phyloP scores from a whole-genome alignment of 2,329 filamentous ascomycete species.

The Aciculosporium take region DNA sequence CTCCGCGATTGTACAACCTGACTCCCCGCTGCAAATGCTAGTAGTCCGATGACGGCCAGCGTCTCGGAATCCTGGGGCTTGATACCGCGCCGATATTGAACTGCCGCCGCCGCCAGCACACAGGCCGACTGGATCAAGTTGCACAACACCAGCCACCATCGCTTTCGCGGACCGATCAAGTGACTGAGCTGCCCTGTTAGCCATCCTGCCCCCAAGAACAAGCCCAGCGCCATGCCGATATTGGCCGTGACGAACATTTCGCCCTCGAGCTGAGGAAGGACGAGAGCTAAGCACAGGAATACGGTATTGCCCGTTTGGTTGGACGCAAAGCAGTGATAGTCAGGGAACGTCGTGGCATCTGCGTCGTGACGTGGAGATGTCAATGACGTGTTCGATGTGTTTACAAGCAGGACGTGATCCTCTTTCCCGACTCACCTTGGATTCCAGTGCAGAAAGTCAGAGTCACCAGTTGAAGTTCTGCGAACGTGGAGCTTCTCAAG shows the following conservation, averaged over 20 bases:
- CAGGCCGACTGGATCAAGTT: slow-evolving; percentile 40
- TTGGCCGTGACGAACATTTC: slow-evolving; percentile 38
- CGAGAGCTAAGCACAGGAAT: slow-evolving; percentile 38
- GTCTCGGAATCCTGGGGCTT: slow-evolving; percentile 22
- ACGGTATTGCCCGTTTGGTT: slow-evolving; percentile 55
- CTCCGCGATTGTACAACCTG: slow-evolving; percentile 44
- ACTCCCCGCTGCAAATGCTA: slow-evolving; percentile 41
- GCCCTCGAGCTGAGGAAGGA: slow-evolving; percentile 31
- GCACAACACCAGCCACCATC: slow-evolving; percentile 39
- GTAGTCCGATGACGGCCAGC: slow-evolving; percentile 31
- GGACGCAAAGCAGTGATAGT: slow-evolving; percentile 48
- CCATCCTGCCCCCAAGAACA: slow-evolving; percentile 41
- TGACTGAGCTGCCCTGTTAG: slow-evolving; percentile 43
- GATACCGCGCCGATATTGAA: slow-evolving; percentile 30
- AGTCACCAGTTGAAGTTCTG: slow-evolving; percentile 31
- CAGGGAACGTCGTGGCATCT: slow-evolving; percentile 45
- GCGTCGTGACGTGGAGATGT: neutral
- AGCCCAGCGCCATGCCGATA: slow-evolving; percentile 38
- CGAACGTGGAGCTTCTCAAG: slow-evolving; percentile 25
- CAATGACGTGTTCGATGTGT: neutral
- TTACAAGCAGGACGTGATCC: no score
- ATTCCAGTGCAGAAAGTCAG: slow-evolving; percentile 37
- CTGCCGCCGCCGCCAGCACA: slow-evolving; percentile 36
- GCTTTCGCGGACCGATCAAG: slow-evolving; percentile 31
- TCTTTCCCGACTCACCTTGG: slow-evolving; percentile 23